Conservation (phyloP, 352 stramenopile genomes). For the Phytophthora melonis region DNA sequence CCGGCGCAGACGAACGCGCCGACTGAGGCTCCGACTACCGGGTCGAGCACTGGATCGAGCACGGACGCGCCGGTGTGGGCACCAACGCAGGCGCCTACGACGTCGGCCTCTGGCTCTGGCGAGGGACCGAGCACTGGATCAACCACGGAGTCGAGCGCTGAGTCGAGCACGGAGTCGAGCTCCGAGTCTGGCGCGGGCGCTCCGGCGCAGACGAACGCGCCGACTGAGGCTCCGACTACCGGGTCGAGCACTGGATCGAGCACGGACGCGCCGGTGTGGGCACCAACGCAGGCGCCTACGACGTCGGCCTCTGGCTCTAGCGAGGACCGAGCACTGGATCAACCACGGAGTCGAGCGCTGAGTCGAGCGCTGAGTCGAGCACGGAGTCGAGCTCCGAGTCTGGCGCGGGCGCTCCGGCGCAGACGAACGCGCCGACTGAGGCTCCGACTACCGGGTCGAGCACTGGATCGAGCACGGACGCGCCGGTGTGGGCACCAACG, state of each 20-base stretch:
- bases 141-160: too few species aligned
- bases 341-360: background rate
- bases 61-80: too few species aligned
- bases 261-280: slow-evolving; percentile 15
- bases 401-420: background rate
- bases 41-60: background rate
- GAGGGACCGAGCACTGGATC: too few species aligned
- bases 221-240: too few species aligned
- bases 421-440: slow-evolving; percentile 2
- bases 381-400: slow-evolving; percentile 8
- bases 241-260: slow-evolving; percentile 10
- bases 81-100: too few species aligned
- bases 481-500: background rate
- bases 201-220: too few species aligned
- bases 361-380: background rate
- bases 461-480: background rate
- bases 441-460: slow-evolving; percentile 2
- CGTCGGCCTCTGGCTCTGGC: too few species aligned
- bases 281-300: background rate
- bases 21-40: slow-evolving; percentile 1
- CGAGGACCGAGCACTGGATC: background rate
- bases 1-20: background rate
- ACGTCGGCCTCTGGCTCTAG: too few species aligned
- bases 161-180: too few species aligned
- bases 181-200: too few species aligned